These are phyloP conservation scores for Diplodia corticola DNA, from an alignment of 2,329 filamentous ascomycete genomes.

Conservation along the genomic window DNA sequence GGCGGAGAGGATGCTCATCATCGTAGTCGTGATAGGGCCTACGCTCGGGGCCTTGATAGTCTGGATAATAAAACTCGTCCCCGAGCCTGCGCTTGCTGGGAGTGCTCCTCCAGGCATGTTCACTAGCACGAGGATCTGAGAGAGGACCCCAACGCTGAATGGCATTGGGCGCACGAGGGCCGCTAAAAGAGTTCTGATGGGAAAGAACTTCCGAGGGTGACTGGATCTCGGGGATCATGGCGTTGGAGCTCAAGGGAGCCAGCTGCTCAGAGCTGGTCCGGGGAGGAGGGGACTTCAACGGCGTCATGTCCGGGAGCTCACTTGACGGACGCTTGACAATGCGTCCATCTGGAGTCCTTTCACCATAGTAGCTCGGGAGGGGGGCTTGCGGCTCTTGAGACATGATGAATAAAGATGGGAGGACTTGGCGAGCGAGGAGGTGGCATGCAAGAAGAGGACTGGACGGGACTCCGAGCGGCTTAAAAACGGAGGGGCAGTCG, in stretches of 20 bases:
- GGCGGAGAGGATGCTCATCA: constrained; percentile 10
- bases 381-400: constrained; percentile 14
- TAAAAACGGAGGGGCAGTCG: neutral
- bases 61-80: constrained; percentile 13
- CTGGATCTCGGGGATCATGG: constrained; percentile 10
- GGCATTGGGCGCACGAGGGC: neutral
- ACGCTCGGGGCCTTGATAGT: constrained; percentile 6
- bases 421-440: neutral
- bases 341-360: constrained; percentile 22
- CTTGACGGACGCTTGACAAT: constrained; percentile 23
- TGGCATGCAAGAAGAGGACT: neutral
- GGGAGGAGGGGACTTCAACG: constrained; percentile 10
- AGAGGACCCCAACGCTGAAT: constrained; percentile 12
- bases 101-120: constrained; percentile 12
- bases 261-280: constrained; percentile 16
- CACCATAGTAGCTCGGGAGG: constrained; percentile 23
- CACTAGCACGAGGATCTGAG: constrained; percentile 1
- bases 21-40: constrained; percentile 15
- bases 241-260: neutral
- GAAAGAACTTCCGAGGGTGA: constrained; percentile 16
- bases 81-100: constrained; percentile 9
- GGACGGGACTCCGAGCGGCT: neutral
- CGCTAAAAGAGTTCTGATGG: constrained; percentile 11
- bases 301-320: constrained; percentile 8
- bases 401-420: neutral